Base-by-base conservation (phyloP, 1,284 basidiomycete genomes). In the Marasmius oreades region DNA sequence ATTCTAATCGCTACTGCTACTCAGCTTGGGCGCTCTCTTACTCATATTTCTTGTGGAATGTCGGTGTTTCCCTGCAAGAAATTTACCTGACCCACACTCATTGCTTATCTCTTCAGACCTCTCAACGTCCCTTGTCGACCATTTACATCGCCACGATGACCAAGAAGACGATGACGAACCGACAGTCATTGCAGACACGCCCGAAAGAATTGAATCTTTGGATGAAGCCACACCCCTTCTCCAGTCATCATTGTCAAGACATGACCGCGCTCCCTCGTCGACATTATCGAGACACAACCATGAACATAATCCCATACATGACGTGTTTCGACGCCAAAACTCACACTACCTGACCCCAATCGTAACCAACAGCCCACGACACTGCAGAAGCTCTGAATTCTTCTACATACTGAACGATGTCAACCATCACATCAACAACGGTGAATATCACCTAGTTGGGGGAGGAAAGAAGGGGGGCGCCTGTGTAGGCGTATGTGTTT, bases 1-100 rank as follows among this genome's bases (percentile, higher is more conserved):
- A 39, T 39, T 18, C 36, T 39, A n/a, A 26, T 56, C 48, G 24
- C 23, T 24, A 61, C 63, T 33, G 58, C 34, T 8, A 1, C 37
- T 55, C 59, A 90, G 89, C 16, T 69, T 91, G 14, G 70, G 69
- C 23, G 86, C 88, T 0, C 67, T 92, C 8, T 68, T 91, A 34
- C 63, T 75, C 12, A 91, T 92, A 50, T 92, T 92, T 67, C 69
- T 90, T 8, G 70, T 92, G 31, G 90, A 92, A 81, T 92, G 89
- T 86, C 66, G 46, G 85, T 48, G 73, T 4, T 34, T 51, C 16
- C 53, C 51, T 39, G 8, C 51, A 31, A 6, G 12, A 26, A 33
- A 33, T 44, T 37, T 28, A 33, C 42, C 33, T 33, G 31, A 52
- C 16, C 44, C 56, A 55, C 53, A 63, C 48, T 45, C 44, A 4